These are phyloP conservation scores for Teunomyces panamensis DNA, from an alignment of 805 yeast species.

Conservation along the genomic window DNA sequence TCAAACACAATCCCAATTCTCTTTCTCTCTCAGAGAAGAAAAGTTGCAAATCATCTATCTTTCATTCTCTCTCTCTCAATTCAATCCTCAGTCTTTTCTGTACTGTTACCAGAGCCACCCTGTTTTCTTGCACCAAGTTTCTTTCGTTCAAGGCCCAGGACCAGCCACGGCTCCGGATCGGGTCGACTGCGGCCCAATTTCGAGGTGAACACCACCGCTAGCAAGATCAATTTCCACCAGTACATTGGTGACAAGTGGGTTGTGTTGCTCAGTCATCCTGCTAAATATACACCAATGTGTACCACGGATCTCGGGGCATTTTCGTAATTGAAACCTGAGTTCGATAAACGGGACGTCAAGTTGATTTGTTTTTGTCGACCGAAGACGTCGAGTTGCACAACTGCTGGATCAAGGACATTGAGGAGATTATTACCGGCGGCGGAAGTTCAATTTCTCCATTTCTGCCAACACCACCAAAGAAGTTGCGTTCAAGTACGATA, in stretches of 20 bases:
- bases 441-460: constrained; percentile 58
- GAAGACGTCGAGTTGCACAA: constrained; percentile 60
- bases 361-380: constrained; percentile 67
- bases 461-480: constrained; percentile 64
- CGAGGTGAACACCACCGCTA: constrained; percentile 59
- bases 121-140: constrained; percentile 15
- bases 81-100: not conserved
- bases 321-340: constrained; percentile 68
- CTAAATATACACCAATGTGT: constrained; percentile 77
- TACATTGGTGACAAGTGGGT: constrained; percentile 62
- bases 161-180: constrained; percentile 49
- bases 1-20: not conserved
- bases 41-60: too few relatives aligned
- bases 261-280: constrained; percentile 72
- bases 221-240: constrained; percentile 61
- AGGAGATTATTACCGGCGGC: constrained; percentile 56
- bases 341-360: constrained; percentile 60
- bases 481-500: constrained; percentile 60
- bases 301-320: constrained; percentile 79
- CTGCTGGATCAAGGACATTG: constrained; percentile 70
- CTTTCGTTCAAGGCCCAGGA: constrained; percentile 32
- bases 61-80: too few relatives aligned
- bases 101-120: not conserved
- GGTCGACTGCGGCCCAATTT: constrained; percentile 71
- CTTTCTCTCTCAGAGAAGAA: not conserved